These are phyloP conservation scores for Eucalyptus cladocalyx DNA, from an alignment of 345 rosid genomes.

Conservation along the genomic window DNA sequence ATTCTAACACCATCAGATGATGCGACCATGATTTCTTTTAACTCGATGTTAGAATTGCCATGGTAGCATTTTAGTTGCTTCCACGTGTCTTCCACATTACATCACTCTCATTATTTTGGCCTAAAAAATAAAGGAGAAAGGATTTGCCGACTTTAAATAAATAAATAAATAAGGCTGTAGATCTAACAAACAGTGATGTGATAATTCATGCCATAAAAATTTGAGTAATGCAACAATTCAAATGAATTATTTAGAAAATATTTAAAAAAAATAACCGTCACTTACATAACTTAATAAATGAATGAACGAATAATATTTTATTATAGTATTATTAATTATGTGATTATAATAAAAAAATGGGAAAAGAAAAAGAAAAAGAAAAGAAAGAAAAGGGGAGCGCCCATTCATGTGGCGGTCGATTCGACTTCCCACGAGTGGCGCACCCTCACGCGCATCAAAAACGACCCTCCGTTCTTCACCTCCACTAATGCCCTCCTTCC, in stretches of 20 bases:
- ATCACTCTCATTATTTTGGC: not conserved
- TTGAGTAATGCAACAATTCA: rapidly evolving
- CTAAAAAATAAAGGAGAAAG: not conserved
- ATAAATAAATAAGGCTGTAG: rapidly evolving
- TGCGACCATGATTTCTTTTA: rapidly evolving
- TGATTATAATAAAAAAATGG: not conserved
- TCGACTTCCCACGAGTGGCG: not conserved
- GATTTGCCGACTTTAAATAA: not conserved
- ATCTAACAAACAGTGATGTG: not conserved
- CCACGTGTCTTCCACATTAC: not conserved
- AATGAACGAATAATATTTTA: rapidly evolving
- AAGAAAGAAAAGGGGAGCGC: not conserved
- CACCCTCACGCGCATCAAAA: not conserved
- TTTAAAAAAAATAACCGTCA: rapidly evolving
- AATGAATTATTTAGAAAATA: not conserved
- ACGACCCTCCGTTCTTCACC: not conserved
- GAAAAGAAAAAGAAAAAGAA: too few species aligned
- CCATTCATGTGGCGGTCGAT: not conserved
- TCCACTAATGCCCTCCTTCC: not conserved
- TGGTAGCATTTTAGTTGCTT: not conserved
- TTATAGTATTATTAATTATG: too few species aligned
- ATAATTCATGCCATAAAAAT: not conserved
- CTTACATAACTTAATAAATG: rapidly evolving
- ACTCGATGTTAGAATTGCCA: not conserved
- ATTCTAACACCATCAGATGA: not conserved